Conservation (phyloP, 2,329 filamentous ascomycete genomes). For the Calonectria pteridis region DNA sequence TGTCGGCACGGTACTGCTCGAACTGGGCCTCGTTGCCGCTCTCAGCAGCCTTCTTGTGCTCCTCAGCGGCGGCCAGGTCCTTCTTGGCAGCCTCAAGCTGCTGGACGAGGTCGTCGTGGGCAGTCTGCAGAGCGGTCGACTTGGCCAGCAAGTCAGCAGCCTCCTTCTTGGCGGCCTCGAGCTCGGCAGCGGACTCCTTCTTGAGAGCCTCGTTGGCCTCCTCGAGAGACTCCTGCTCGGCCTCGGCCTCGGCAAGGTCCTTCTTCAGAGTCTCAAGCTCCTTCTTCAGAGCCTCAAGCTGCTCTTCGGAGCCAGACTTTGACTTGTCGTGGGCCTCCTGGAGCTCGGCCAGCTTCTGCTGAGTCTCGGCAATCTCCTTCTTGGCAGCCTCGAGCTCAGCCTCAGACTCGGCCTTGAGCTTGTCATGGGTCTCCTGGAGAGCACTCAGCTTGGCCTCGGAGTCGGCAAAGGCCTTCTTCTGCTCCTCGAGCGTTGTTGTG, state of each 20-base stretch:
- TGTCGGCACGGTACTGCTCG: constrained; percentile 39
- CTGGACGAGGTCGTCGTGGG: constrained; percentile 41
- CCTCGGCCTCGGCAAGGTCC: constrained; percentile 46
- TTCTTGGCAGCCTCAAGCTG: constrained; percentile 49
- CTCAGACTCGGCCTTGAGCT: constrained; percentile 44
- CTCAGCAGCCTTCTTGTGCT: constrained; percentile 35
- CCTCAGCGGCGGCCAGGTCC: constrained; percentile 41
- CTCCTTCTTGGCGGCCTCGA: constrained; percentile 48
- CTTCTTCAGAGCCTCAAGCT: constrained; percentile 33
- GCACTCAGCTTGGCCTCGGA: constrained; percentile 44
- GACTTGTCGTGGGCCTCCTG: constrained; percentile 41
- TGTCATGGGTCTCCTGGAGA: constrained; percentile 43
- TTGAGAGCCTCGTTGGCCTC: constrained; percentile 43
- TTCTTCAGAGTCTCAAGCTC: constrained; percentile 35
- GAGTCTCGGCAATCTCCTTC: constrained; percentile 41
- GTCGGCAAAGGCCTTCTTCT: constrained; percentile 43
- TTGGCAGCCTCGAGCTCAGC: constrained; percentile 44
- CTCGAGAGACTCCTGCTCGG: constrained; percentile 45
- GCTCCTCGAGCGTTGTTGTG: constrained; percentile 42
- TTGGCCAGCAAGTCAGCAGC: constrained; percentile 45
- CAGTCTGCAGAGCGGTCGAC: constrained; percentile 38
- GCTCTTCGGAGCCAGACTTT: constrained; percentile 36
- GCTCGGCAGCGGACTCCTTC: constrained; percentile 48
- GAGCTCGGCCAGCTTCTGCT: constrained; percentile 37
- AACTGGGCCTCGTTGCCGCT: constrained; percentile 35